Conservation (phyloP, 2,329 filamentous ascomycete genomes). For the Pestalotiopsis sp. region DNA sequence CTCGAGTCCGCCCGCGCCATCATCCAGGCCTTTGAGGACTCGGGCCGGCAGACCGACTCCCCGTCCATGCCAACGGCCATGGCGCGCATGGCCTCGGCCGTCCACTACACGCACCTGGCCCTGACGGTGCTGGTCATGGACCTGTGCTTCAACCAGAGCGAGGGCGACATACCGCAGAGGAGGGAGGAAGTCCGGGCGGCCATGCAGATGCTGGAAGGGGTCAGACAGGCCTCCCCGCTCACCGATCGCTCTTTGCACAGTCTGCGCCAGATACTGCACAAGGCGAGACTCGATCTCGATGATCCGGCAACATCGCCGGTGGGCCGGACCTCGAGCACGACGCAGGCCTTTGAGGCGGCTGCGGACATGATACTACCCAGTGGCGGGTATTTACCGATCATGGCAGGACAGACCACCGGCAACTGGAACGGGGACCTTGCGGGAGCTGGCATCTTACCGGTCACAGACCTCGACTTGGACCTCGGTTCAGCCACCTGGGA, state of each 20-base stretch:
- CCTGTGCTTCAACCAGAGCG: constrained; percentile 18
- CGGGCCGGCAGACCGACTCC: constrained; percentile 1
- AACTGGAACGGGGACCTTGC: background rate
- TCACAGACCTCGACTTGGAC: constrained; percentile 17
- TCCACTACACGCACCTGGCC: constrained; percentile 20
- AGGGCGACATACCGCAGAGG: constrained; percentile 13
- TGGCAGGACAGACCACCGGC: background rate
- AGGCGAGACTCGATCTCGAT: constrained; percentile 6
- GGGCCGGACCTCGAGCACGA: background rate
- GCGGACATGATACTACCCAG: background rate
- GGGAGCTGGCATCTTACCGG: constrained; percentile 13
- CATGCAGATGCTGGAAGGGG: constrained; percentile 13
- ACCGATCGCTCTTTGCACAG: constrained; percentile 13
- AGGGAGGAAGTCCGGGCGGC: constrained; percentile 14
- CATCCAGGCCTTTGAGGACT: constrained; percentile 14
- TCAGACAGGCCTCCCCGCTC: constrained; percentile 13
- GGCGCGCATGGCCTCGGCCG: constrained; percentile 19
- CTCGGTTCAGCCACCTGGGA: constrained; percentile 21
- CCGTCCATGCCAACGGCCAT: constrained; percentile 13
- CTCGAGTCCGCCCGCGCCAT: constrained; percentile 18
- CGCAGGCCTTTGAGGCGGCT: background rate
- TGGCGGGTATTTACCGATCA: background rate
- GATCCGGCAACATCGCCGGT: background rate
- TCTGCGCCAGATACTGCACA: constrained; percentile 13
- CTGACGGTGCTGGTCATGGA: constrained; percentile 20